Evolutionary conservation across 495 filamentous ascomycete genomes (phyloP).

Genomic region (Bryoglossum gracile): DNA sequence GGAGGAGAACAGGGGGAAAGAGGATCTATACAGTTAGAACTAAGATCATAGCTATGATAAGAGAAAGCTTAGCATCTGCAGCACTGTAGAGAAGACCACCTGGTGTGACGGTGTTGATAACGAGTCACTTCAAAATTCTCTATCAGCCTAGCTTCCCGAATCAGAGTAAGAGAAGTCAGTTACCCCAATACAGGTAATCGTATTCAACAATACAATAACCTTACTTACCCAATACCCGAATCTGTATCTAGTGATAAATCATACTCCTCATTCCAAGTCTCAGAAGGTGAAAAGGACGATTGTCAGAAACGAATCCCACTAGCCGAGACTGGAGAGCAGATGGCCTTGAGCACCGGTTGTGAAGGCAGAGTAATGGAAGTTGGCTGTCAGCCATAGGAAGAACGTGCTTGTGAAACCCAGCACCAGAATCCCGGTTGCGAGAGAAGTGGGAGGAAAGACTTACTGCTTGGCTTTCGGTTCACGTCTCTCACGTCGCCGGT

Average conservation of each 20-base stretch:
- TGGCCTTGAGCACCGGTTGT: slow-evolving; percentile 5
- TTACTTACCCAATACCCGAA: slow-evolving; percentile 44
- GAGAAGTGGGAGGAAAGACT: neutral
- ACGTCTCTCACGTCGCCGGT: slow-evolving; percentile 6
- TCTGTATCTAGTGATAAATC: slow-evolving; percentile 42
- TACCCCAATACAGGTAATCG: slow-evolving; percentile 35
- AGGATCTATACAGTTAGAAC: slow-evolving; percentile 29
- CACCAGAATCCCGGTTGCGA: neutral
- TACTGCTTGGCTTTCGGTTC: slow-evolving; percentile 7
- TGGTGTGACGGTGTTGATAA: slow-evolving; percentile 36
- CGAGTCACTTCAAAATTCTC: slow-evolving; percentile 28
- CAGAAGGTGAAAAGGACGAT: slow-evolving; percentile 8
- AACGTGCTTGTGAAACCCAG: neutral
- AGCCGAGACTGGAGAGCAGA: slow-evolving; percentile 5
- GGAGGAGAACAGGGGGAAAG: too few relatives aligned
- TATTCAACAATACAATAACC: slow-evolving; percentile 31
- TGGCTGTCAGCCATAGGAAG: slow-evolving; percentile 5
- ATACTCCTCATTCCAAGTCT: slow-evolving; percentile 43
- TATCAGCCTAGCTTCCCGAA: neutral
- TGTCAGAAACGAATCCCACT: slow-evolving; percentile 7
- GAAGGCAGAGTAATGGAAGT: slow-evolving; percentile 8
- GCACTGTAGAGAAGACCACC: slow-evolving; percentile 42
- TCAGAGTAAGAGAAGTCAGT: neutral
- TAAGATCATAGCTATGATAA: slow-evolving; percentile 4
- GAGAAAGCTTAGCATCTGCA: slow-evolving; percentile 23